Evolutionary conservation across 345 rosid species (phyloP), one percentile per base, ranked within the genome.

Genomic region (Salix suchowensis): DNA sequence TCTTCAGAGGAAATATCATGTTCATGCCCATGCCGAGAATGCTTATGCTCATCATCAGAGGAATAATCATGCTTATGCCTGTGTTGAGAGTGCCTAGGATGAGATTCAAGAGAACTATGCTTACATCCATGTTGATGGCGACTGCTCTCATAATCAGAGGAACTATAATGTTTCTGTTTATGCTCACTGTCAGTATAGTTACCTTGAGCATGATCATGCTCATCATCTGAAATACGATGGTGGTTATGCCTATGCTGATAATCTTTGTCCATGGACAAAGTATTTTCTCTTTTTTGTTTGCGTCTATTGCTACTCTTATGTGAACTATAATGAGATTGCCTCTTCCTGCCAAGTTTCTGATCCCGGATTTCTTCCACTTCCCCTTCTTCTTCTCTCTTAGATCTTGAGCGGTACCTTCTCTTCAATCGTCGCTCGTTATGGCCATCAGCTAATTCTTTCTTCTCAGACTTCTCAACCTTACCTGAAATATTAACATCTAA

Each of bases 341-440:
- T 83, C 76, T 79, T 89, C 81, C 84, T 78, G 0, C 87, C 84
- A 70, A 79, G 90, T 74, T 86, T 86, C 70, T 62, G 80, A 72
- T 82, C 84, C 79, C 58, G 81, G 67, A 66, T 81, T 81, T 86
- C 88, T 75, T 85, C 84, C 24, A 76, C 82, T 30, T 79, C 83
- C 67, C 84, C 88, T 26, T 79, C 83, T 73, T 76, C 87, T 54
- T 81, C 76, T 84, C 79, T 81, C 21, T 72, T 73, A 24, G 91
- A 86, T 83, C 88, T 91, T 3, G 82, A 81, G 2, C 97, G 94
- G 78, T 91, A 96, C 67, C 82, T 91, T 81, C 97, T 91, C 89
- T 85, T 90, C 78, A 89, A 84, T 50, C 93, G 79, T 24, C 86
- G 86, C 68, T 88, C 97, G 83, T 32, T 77, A 70, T 82, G 72